phyloP scores from a whole-genome alignment of 306 rosid species.

The Hippophae rhamnoides region DNA sequence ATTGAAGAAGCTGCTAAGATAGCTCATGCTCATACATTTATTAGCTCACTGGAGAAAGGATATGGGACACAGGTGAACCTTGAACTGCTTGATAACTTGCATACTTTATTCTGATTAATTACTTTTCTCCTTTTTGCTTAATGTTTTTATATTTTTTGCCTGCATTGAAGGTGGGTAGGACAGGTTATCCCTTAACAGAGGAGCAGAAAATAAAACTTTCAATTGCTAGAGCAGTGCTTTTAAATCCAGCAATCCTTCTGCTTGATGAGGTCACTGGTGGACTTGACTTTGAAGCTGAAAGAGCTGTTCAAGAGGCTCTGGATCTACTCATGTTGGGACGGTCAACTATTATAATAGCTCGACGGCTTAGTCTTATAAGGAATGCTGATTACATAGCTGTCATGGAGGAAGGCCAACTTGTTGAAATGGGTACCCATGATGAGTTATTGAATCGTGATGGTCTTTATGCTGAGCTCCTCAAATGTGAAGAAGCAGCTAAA shows the following conservation, averaged over 20 bases:
- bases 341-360: conserved; percentile 95
- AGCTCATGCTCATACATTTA: conserved; percentile 97
- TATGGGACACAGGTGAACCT: conserved; percentile 82
- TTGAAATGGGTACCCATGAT: conserved; percentile 98
- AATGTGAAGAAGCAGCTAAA: conserved; percentile 94
- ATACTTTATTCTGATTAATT: conserved; percentile 10
- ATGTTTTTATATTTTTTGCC: conserved; percentile 12
- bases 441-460: conserved; percentile 69
- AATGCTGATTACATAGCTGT: conserved; percentile 99
- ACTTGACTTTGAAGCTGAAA: conserved; percentile 99
- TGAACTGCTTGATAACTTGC: conserved; percentile 11
- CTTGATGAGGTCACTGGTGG: conserved; percentile 99
- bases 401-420: conserved; percentile 99
- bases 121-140: conserved; percentile 7
- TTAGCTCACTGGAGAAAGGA: conserved; percentile 75
- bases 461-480: conserved; percentile 92
- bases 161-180: conserved; percentile 84
- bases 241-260: conserved; percentile 88
- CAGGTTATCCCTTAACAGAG: conserved; percentile 80
- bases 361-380: conserved; percentile 96
- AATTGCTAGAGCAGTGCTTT: conserved; percentile 94
- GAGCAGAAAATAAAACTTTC: conserved; percentile 96
- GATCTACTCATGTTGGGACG: conserved; percentile 98
- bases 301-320: conserved; percentile 88
- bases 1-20: conserved; percentile 99